Conservation (phyloP, 148 eudicot genomes). For the Arctostaphylos glauca region DNA sequence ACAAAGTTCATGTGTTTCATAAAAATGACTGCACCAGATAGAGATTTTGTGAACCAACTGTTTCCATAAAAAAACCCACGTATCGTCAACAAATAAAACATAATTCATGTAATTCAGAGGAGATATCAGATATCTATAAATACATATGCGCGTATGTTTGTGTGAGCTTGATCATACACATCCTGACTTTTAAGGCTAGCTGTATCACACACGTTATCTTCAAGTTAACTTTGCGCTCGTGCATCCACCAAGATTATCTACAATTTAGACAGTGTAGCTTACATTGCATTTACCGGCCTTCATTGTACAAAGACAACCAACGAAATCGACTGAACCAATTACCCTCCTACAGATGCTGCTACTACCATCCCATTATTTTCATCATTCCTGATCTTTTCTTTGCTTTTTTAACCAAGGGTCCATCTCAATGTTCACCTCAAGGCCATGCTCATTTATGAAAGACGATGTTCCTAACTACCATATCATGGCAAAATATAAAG, state of each 20-base stretch:
- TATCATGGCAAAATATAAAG: neutral
- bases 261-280: too few relatives aligned
- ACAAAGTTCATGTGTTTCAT: neutral
- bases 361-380: neutral
- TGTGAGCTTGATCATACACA: too few relatives aligned
- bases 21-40: neutral
- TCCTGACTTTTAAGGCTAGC: neutral
- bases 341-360: neutral
- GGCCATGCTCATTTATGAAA: neutral
- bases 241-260: too few relatives aligned
- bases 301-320: too few relatives aligned
- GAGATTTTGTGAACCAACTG: neutral
- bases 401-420: neutral
- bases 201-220: neutral
- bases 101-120: neutral
- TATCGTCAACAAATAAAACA: neutral
- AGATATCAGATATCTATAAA: neutral
- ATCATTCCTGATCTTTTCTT: neutral
- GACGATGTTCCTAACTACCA: too few relatives aligned
- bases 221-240: too few relatives aligned
- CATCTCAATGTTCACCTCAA: neutral
- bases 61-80: neutral
- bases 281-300: too few relatives aligned
- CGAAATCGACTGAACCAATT: neutral
- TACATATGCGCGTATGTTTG: too few relatives aligned